phyloP scores from a whole-genome alignment of 2,329 filamentous ascomycete species.

The Stachybotrys elegans region DNA sequence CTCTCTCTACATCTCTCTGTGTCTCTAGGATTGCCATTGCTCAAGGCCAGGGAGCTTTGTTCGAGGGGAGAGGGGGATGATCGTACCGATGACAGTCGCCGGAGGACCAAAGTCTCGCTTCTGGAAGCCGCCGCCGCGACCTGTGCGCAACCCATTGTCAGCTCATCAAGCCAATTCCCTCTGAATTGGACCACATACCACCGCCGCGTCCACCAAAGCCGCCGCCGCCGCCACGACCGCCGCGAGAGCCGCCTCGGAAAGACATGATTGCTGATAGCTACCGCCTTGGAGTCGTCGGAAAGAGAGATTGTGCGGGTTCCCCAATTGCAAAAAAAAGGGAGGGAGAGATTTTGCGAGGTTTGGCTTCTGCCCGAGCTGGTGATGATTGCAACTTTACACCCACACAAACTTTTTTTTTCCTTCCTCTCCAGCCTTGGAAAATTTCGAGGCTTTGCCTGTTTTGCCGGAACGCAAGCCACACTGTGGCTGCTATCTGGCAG shows the following conservation, averaged over 20 bases:
- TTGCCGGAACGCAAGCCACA: conserved; percentile 14
- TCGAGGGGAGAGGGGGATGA: neutral
- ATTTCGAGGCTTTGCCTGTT: conserved; percentile 17
- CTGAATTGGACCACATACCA: conserved; percentile 8
- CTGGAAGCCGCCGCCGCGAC: conserved; percentile 33
- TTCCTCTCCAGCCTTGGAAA: conserved; percentile 23
- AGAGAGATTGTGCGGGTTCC: no score
- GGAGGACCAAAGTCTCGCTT: conserved; percentile 35
- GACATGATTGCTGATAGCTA: conserved; percentile 26
- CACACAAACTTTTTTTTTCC: no score
- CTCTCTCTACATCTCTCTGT: no score
- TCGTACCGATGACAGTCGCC: conserved; percentile 30
- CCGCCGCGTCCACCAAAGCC: conserved; percentile 31
- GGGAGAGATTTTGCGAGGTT: no score
- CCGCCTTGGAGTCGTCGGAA: no score
- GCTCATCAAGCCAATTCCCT: conserved; percentile 10
- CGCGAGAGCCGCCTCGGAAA: conserved; percentile 32
- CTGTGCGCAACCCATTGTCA: conserved; percentile 12
- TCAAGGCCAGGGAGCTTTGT: neutral
- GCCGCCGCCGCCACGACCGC: conserved; percentile 27
- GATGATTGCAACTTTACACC: no score
- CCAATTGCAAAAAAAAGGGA: no score
- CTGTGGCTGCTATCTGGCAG: conserved; percentile 15
- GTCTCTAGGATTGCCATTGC: no score
- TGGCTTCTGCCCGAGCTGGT: no score